Evolutionary conservation across 225 moss, liverwort and hornwort species (phyloP), one percentile per base, ranked within the genome.

Genomic region (Marchantia paleacea): DNA sequence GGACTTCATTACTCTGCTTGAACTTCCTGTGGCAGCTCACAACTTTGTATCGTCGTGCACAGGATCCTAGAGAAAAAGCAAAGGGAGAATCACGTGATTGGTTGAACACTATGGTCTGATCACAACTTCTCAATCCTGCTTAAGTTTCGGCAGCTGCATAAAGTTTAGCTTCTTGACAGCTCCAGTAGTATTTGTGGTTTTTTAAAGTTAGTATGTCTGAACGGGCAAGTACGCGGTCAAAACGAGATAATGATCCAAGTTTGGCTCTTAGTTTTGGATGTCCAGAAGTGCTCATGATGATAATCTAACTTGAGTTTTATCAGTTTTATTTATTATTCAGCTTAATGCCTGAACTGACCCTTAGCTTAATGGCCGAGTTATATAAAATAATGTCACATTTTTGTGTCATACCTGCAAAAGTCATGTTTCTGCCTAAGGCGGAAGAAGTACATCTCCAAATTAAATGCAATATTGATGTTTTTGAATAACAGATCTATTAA

Each of bases 61-160:
- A 96, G 95, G 95, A 96, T 91, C 95, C 95, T 66, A 87, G 93
- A 80, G 95, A 96, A 86, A 96, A 90, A 89, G 95, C 95, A 6
- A 96, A 96, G 81, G 90, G 93, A 84, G 95, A 96, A 86, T 88
- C 95, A 57, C 90, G 95, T 79, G 95, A 96, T 82, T 96, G 95
- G 95, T 82, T 96, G 19, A 93, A 96, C 81, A 90, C 88, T 73
- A 96, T 93, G 95, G 95, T 96, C 80, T 78, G 67, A 50, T 77
- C 51, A 7, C 25, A 53, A 28, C 72, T 68, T 65, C 70, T 67
- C 29, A 24, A 22, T 53, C 52, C 39, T 53, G 14, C 50, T 65
- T 25, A 8, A 25, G 31, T 50, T 48, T 24, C 25, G 51, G 0
- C 66, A 63, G 63, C 52, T 50, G 53, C 15, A 20, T 66, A 66